Conservation (phyloP, 306 rosid species). For the Mimosa bimucronata region DNA sequence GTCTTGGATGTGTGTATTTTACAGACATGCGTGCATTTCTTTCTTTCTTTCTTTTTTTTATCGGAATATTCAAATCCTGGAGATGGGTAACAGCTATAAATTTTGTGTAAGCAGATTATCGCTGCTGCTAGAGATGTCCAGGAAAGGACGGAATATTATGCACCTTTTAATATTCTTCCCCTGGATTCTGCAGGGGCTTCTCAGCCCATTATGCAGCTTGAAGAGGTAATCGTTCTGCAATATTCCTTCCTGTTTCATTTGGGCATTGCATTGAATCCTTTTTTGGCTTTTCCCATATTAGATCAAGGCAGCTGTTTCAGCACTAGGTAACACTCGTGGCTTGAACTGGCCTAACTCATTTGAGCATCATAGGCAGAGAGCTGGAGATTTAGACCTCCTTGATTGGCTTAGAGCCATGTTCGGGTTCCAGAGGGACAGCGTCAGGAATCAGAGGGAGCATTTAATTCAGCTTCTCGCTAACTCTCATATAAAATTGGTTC, state of each 20-base stretch:
- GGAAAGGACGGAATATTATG: slow-evolving; percentile 89
- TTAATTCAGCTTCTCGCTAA: slow-evolving; percentile 89
- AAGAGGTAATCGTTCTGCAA: slow-evolving; percentile 63
- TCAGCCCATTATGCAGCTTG: slow-evolving; percentile 94
- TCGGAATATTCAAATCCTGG: slow-evolving; percentile 1
- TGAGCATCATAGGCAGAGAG: slow-evolving; percentile 78
- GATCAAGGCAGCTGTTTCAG: slow-evolving; percentile 93
- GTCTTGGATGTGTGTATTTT: slow-evolving; percentile 9
- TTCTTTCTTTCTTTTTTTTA: neutral
- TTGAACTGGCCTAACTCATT: slow-evolving; percentile 84
- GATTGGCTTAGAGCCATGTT: slow-evolving; percentile 98
- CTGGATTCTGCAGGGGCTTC: slow-evolving; percentile 97
- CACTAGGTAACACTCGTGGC: slow-evolving; percentile 80
- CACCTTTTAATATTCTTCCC: slow-evolving; percentile 94
- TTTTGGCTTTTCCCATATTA: slow-evolving; percentile 37
- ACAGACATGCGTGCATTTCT: slow-evolving; percentile 17
- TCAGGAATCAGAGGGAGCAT: slow-evolving; percentile 98
- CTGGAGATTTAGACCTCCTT: slow-evolving; percentile 84
- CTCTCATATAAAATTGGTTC: slow-evolving; percentile 80
- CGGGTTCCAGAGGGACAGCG: slow-evolving; percentile 95
- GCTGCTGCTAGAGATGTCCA: slow-evolving; percentile 99
- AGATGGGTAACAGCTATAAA: slow-evolving; percentile 9
- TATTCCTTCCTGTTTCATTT: slow-evolving; percentile 35
- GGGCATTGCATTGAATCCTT: slow-evolving; percentile 32
- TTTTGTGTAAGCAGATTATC: slow-evolving; percentile 65